Percentiles rank a stretch among this genome's conserved stretches.
phyloP scores from a whole-genome alignment of 2,329 filamentous ascomycete species.

The Clonostachys rhizophaga region DNA sequence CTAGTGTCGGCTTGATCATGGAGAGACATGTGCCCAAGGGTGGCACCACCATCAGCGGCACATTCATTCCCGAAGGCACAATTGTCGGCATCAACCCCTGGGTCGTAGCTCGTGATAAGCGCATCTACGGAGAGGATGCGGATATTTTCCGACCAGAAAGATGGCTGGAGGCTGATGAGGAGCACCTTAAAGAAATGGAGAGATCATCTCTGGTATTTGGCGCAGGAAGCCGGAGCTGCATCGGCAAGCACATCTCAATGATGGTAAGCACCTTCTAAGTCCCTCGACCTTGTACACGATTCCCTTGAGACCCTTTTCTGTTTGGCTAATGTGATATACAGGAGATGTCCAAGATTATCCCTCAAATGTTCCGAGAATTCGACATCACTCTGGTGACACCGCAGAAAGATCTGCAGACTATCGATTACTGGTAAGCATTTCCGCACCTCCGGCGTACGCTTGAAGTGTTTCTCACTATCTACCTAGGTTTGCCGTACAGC shows the following conservation, averaged over 20 bases:
- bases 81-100: slow-evolving; percentile 73
- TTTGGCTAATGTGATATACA: slow-evolving; percentile 1
- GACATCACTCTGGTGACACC: not conserved
- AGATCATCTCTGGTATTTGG: slow-evolving; percentile 36
- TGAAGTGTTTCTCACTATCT: no score
- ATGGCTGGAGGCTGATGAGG: slow-evolving; percentile 51
- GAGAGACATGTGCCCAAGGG: slow-evolving; percentile 67
- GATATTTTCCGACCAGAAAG: slow-evolving; percentile 65
- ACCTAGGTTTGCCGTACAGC: no score
- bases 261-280: slow-evolving; percentile 10
- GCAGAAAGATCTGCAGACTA: no score
- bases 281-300: no score
- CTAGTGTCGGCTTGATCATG: slow-evolving; percentile 66
- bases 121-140: slow-evolving; percentile 65
- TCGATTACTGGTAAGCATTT: no score
- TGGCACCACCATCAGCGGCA: slow-evolving; percentile 57
- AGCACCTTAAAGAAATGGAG: slow-evolving; percentile 31
- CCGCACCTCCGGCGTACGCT: no score
- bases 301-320: no score
- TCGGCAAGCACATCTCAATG: slow-evolving; percentile 17
- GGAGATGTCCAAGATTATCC: slow-evolving; percentile 16
- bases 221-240: slow-evolving; percentile 43
- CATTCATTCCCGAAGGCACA: slow-evolving; percentile 62
- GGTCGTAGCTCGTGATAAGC: slow-evolving; percentile 65
- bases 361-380: slow-evolving; percentile 8